Evolutionary conservation across 768 basidiomycete genomes (phyloP), one percentile per base, ranked within the genome.

Genomic region (Porpolomopsis calyptriformis): DNA sequence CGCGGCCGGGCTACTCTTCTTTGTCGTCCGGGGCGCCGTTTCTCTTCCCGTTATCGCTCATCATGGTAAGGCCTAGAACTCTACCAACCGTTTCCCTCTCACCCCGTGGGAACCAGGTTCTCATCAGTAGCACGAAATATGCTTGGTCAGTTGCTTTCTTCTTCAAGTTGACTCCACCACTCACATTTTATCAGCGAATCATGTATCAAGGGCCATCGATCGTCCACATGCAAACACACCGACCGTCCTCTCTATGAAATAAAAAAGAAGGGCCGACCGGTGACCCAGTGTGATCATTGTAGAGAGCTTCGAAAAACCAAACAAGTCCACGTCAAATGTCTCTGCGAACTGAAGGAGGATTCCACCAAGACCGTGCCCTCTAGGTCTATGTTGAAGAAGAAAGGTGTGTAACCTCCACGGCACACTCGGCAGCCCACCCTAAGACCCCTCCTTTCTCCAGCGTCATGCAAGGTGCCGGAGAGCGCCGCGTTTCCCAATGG

Each of bases 171-270:
- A 36, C 45, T 18, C 35, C 48, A n/a, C 23, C 24, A 43, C 43
- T 50, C 26, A 42, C 44, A 23, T n/a, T 34, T 18, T n/a, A 39
- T 5, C 37, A 90, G 89, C 63, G 86, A 86, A 69, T 85, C 87
- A 53, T 94, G 91, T 68, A 92, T 92, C 64, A 91, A 91, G 66
- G 91, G 90, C 14, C 90, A 94, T 65, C 78, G 91, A 40, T 92
- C 90, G 12, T 88, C 87, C 12, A 75, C 80, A 24, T 94, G 91
- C 67, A 82, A 79, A 58, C 91, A 94, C 60, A 83, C 78, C 44
- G 87, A 91, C 61, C 77, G 91, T 34, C 83, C 89, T 29, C 72
- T 94, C 43, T 91, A 82, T 60, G 88, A 93, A 65, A 86, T 94
- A 47, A 89, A 91, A 70, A 87, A 85, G 71, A 92, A 94, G 60